Conservation (phyloP, 768 basidiomycete species). For the Kwoniella sp. region DNA sequence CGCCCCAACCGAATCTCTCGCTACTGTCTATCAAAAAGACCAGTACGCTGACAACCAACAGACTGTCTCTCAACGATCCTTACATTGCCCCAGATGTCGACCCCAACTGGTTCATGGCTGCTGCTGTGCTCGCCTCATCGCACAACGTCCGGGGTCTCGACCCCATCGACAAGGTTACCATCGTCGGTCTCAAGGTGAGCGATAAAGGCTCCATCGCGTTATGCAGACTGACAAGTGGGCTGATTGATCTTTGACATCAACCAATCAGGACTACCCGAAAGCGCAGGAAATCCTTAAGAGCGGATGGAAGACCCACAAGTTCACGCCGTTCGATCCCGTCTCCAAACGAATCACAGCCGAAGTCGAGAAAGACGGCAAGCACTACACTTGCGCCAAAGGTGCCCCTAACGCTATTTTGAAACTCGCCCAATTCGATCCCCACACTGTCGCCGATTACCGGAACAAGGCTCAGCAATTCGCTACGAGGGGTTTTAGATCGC, state of each 20-base stretch:
- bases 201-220: background rate
- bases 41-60: slow-evolving; percentile 61
- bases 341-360: slow-evolving; percentile 63
- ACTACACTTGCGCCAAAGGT: slow-evolving; percentile 60
- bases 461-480: slow-evolving; percentile 58
- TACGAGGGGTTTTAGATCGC: slow-evolving; percentile 59
- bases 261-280: slow-evolving; percentile 58
- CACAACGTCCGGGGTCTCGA: slow-evolving; percentile 61
- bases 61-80: slow-evolving; percentile 59
- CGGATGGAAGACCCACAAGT: slow-evolving; percentile 61
- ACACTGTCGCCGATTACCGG: slow-evolving; percentile 56
- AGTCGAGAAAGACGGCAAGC: slow-evolving; percentile 60
- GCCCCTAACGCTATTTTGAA: slow-evolving; percentile 62
- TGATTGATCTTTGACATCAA: background rate
- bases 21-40: slow-evolving; percentile 59
- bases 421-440: slow-evolving; percentile 55
- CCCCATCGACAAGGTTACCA: slow-evolving; percentile 62
- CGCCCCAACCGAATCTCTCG: slow-evolving; percentile 62
- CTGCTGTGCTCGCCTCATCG: slow-evolving; percentile 60
- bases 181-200: slow-evolving; percentile 57
- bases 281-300: slow-evolving; percentile 59
- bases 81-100: slow-evolving; percentile 54
- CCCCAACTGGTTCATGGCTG: slow-evolving; percentile 56
- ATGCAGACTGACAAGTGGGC: background rate
- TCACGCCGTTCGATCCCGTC: slow-evolving; percentile 62